phyloP scores from a whole-genome alignment of 73 alveolate species.

The Paramecium caudatum region DNA sequence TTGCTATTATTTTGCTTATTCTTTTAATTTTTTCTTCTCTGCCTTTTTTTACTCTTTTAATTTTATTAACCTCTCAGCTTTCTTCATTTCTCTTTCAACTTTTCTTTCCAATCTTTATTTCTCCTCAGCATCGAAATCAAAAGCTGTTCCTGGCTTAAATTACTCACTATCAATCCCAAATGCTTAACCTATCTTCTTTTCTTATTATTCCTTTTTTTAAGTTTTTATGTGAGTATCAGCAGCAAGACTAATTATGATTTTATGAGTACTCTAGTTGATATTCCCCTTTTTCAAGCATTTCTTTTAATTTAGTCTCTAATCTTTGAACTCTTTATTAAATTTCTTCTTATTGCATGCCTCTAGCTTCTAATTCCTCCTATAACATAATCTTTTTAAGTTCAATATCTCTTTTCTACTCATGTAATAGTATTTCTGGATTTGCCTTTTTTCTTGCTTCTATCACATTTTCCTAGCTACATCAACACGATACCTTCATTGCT shows the following conservation, averaged over 20 bases:
- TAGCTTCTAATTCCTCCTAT: slow-evolving; percentile 80
- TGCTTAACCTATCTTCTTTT: slow-evolving; percentile 87
- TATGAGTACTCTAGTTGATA: slow-evolving; percentile 71
- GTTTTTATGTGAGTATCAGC: slow-evolving; percentile 90
- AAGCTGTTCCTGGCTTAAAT: slow-evolving; percentile 94
- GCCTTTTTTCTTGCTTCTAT: slow-evolving; percentile 92
- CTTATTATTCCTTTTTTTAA: slow-evolving; percentile 86
- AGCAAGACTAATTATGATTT: neutral
- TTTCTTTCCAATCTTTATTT: slow-evolving; percentile 84
- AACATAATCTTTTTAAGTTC: slow-evolving; percentile 85
- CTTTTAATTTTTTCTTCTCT: slow-evolving; percentile 34
- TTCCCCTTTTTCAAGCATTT: slow-evolving; percentile 81
- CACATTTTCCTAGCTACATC: slow-evolving; percentile 85
- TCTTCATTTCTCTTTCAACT: slow-evolving; percentile 82
- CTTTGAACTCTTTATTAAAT: slow-evolving; percentile 80
- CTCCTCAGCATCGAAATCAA: slow-evolving; percentile 93
- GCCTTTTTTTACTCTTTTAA: slow-evolving; percentile 45
- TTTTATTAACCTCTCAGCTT: slow-evolving; percentile 64
- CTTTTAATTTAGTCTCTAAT: slow-evolving; percentile 81
- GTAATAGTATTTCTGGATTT: slow-evolving; percentile 91
- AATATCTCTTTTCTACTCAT: slow-evolving; percentile 92
- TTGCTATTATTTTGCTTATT: neutral
- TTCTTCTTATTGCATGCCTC: slow-evolving; percentile 81
- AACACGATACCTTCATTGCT: slow-evolving; percentile 78
- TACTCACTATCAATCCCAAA: slow-evolving; percentile 85